These are phyloP conservation scores for Pseudopediastrum boryanum DNA, from an alignment of 139 green algal species.

Conservation along the genomic window DNA sequence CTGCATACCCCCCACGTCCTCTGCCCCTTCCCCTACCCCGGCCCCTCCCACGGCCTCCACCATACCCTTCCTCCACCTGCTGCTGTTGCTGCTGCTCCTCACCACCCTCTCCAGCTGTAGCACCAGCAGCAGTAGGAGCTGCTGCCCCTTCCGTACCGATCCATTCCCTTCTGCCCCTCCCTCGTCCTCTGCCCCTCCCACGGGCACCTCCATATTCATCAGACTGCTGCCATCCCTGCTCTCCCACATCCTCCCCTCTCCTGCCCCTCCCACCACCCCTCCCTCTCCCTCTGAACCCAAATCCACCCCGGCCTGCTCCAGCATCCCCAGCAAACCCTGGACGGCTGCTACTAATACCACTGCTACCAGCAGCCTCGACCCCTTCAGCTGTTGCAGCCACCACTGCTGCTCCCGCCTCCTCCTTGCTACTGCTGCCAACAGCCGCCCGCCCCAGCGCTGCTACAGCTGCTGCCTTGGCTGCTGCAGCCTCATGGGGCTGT, in stretches of 20 bases:
- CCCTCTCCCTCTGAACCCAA: background rate
- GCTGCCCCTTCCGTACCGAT: background rate
- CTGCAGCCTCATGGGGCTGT: background rate
- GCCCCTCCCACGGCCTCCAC: background rate
- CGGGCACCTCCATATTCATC: background rate
- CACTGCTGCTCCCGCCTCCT: background rate
- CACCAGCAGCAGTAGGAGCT: constrained; percentile 6
- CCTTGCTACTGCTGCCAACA: background rate
- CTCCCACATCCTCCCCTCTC: too few relatives aligned
- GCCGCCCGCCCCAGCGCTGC: background rate
- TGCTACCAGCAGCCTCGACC: too few relatives aligned
- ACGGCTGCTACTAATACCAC: too few relatives aligned
- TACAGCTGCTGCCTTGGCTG: background rate
- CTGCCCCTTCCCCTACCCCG: background rate
- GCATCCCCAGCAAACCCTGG: too few relatives aligned
- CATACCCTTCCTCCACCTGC: background rate
- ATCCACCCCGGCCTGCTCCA: background rate
- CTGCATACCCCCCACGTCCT: constrained; percentile 7
- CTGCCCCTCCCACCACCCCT: background rate
- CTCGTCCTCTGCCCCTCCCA: constrained; percentile 15
- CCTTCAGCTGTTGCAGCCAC: too few relatives aligned
- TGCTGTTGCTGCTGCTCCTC: background rate
- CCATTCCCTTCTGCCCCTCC: background rate
- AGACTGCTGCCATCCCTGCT: too few relatives aligned
- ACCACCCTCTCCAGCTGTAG: background rate